These are phyloP conservation scores for Tricholoma sp. DNA, from an alignment of 768 basidiomycete species.

Conservation along the genomic window DNA sequence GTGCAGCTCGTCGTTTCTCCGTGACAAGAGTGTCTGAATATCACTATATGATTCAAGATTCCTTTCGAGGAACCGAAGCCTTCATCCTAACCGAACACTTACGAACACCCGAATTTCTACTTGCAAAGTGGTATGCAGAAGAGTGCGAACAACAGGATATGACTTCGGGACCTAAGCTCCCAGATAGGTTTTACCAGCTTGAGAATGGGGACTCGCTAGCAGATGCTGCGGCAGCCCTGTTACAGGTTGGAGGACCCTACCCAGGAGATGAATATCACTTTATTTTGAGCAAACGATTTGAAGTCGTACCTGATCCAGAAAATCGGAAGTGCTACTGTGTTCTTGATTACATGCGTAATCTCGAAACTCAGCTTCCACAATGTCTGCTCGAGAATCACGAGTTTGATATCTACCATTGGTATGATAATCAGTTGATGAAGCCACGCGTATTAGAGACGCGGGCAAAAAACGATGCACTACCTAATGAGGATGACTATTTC, in stretches of 20 bases:
- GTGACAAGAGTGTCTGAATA: neutral
- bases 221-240: neutral
- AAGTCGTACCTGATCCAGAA: neutral
- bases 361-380: neutral
- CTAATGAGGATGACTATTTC: constrained; percentile 3
- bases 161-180: neutral
- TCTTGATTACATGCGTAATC: constrained; percentile 2
- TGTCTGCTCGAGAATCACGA: neutral
- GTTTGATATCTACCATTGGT: neutral
- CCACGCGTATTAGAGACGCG: too few species aligned
- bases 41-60: neutral
- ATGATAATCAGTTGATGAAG: neutral
- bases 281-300: neutral
- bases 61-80: neutral
- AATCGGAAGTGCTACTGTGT: neutral
- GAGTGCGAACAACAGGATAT: neutral
- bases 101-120: neutral
- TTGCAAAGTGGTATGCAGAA: neutral
- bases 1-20: neutral
- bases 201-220: neutral
- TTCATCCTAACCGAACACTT: neutral
- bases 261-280: constrained; percentile 3
- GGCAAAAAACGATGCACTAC: neutral
- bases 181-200: neutral
- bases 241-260: neutral